phyloP scores from a whole-genome alignment of 2,329 filamentous ascomycete species.

The Hansfordia pulvinata region DNA sequence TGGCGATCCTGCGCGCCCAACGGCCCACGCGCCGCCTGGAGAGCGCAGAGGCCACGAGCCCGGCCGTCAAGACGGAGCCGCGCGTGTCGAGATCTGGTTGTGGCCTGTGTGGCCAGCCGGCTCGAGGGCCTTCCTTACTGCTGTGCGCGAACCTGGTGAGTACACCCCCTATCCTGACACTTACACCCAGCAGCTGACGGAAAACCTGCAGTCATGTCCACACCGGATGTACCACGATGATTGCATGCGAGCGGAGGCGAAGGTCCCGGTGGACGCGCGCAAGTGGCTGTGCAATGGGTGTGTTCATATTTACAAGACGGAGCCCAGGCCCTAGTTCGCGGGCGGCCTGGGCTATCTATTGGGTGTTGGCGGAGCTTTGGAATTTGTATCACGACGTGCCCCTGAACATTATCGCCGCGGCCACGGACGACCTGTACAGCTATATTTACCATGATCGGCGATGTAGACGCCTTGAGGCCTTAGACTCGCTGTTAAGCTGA shows the following conservation, averaged over 20 bases:
- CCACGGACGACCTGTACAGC: too few relatives aligned
- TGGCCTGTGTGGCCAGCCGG: constrained; percentile 30
- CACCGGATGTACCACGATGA: constrained; percentile 32
- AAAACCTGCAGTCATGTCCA: constrained; percentile 23
- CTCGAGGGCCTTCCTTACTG: constrained; percentile 31
- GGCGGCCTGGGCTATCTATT: too few relatives aligned
- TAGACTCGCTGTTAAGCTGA: too few relatives aligned
- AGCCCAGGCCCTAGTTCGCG: too few relatives aligned
- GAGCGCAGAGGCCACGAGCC: constrained; percentile 8
- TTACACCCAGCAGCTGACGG: constrained; percentile 4
- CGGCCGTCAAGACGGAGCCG: constrained; percentile 19
- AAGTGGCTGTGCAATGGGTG: constrained; percentile 33
- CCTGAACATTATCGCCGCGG: too few relatives aligned
- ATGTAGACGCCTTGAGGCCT: too few relatives aligned
- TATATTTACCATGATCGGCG: too few relatives aligned
- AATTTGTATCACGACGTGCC: too few relatives aligned
- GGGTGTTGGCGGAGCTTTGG: too few relatives aligned
- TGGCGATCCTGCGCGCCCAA: constrained; percentile 27
- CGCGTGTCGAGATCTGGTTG: constrained; percentile 31
- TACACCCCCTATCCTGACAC: constrained; percentile 2
- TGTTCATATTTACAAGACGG: too few relatives aligned
- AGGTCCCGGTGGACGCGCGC: constrained; percentile 19
- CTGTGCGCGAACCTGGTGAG: constrained; percentile 36
- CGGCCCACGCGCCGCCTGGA: constrained; percentile 15
- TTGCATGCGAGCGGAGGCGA: constrained; percentile 25